These are phyloP conservation scores for Zygotorulaspora florentina DNA, from an alignment of 805 yeast genomes.

Conservation along the genomic window DNA sequence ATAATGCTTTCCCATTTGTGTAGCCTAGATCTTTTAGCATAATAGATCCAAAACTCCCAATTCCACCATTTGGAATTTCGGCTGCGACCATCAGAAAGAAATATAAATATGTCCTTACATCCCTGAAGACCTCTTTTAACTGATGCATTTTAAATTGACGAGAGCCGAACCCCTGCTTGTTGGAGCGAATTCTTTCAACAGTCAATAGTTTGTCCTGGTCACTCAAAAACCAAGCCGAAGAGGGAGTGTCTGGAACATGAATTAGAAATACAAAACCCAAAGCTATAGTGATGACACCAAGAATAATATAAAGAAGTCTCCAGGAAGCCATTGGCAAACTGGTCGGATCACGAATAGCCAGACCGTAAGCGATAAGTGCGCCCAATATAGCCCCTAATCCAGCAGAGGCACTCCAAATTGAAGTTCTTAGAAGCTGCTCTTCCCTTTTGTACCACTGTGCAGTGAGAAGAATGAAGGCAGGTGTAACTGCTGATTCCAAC, in stretches of 20 bases:
- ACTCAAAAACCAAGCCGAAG: slow-evolving; percentile 36
- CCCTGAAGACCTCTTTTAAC: slow-evolving; percentile 42
- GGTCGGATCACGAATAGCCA: slow-evolving; percentile 44
- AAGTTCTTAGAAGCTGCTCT: slow-evolving; percentile 49
- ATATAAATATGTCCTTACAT: slow-evolving; percentile 43
- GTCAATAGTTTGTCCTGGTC: slow-evolving; percentile 42
- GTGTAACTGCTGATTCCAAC: slow-evolving; percentile 51
- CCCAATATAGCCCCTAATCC: slow-evolving; percentile 46
- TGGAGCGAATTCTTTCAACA: slow-evolving; percentile 42
- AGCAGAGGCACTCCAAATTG: slow-evolving; percentile 51
- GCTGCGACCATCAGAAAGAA: slow-evolving; percentile 42
- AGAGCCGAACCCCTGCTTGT: slow-evolving; percentile 49
- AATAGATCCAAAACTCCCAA: slow-evolving; percentile 48
- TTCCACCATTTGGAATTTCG: slow-evolving; percentile 47
- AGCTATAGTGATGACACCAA: slow-evolving; percentile 48
- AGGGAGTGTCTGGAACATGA: slow-evolving; percentile 47
- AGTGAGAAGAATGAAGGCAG: slow-evolving; percentile 50
- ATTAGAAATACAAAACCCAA: slow-evolving; percentile 44
- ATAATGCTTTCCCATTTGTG: slow-evolving; percentile 40
- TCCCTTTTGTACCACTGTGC: slow-evolving; percentile 55
- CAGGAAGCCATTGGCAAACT: slow-evolving; percentile 43
- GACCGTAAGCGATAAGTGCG: slow-evolving; percentile 45
- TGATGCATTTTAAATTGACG: slow-evolving; percentile 42
- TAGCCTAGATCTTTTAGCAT: slow-evolving; percentile 49
- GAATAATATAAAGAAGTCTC: slow-evolving; percentile 54